phyloP scores from a whole-genome alignment of 2,329 filamentous ascomycete genomes.

The Catunica adiposa region DNA sequence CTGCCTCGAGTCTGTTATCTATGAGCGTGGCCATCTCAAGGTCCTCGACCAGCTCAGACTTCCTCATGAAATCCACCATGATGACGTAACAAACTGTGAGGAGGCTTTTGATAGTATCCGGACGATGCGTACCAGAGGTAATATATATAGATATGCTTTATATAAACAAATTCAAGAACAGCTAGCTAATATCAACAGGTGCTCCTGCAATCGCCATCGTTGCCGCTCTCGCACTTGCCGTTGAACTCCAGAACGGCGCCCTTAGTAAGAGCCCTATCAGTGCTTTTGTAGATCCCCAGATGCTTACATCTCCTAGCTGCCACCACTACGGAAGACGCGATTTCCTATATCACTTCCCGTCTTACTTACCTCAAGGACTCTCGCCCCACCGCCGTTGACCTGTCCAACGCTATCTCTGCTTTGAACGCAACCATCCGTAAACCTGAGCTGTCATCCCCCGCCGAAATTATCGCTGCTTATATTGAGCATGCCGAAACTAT shows the following conservation, averaged over 20 bases:
- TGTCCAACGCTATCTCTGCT: conserved; percentile 74
- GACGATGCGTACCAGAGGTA: conserved; percentile 57
- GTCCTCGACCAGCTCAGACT: conserved; percentile 74
- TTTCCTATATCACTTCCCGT: conserved; percentile 56
- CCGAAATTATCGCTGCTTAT: conserved; percentile 50
- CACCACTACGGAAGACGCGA: conserved; percentile 35
- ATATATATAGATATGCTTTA: not conserved
- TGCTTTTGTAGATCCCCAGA: conserved; percentile 3
- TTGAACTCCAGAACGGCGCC: conserved; percentile 52
- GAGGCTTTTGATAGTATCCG: conserved; percentile 73
- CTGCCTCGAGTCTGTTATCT: conserved; percentile 62
- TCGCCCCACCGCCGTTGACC: conserved; percentile 84
- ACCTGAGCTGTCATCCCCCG: conserved; percentile 28
- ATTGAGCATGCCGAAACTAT: conserved; percentile 71
- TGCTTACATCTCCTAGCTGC: conserved; percentile 29
- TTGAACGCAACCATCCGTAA: conserved; percentile 48
- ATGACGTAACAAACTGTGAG: conserved; percentile 49
- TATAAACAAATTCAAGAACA: not conserved
- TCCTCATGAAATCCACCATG: conserved; percentile 66
- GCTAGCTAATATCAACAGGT: conserved; percentile 14
- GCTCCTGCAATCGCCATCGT: conserved; percentile 96
- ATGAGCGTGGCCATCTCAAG: conserved; percentile 52
- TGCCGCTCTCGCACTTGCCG: conserved; percentile 73
- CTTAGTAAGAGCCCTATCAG: conserved; percentile 23
- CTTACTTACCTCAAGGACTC: conserved; percentile 79